Percentiles rank a stretch among this genome's conserved stretches.
These are phyloP conservation scores for Coemansia aciculifera DNA, from an alignment of 192 early-diverging fungal genomes.

Conservation along the genomic window DNA sequence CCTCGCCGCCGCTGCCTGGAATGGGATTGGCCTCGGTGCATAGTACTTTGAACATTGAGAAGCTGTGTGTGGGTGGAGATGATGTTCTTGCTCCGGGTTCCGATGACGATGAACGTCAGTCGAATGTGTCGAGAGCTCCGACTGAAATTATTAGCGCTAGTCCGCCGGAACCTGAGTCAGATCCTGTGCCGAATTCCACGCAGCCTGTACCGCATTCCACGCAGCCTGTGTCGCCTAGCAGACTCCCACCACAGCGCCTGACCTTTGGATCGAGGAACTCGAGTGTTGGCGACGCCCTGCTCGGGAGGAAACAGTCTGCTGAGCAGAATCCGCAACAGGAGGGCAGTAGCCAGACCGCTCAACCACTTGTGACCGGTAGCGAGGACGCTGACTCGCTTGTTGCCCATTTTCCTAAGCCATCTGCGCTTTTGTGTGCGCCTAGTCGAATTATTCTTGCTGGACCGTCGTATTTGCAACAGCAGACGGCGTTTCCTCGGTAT, in stretches of 20 bases:
- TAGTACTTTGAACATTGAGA: neutral
- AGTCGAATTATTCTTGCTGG: constrained; percentile 20
- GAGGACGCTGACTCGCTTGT: neutral
- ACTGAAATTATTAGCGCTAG: neutral
- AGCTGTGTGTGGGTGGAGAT: neutral
- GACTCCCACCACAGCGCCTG: constrained; percentile 10
- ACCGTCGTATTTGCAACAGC: neutral
- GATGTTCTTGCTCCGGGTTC: neutral
- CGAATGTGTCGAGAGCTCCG: neutral
- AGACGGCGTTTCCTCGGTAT: constrained; percentile 8
- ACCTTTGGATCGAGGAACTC: neutral
- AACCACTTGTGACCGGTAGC: neutral
- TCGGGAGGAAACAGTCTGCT: neutral
- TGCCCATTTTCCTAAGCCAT: constrained; percentile 23
- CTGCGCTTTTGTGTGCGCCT: constrained; percentile 37
- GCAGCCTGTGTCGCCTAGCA: constrained; percentile 37
- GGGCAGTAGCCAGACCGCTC: neutral
- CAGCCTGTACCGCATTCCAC: constrained; percentile 15
- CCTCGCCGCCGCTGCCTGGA: neutral
- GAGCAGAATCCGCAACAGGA: neutral
- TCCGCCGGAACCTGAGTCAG: neutral
- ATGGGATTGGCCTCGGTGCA: neutral
- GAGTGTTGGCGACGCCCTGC: neutral
- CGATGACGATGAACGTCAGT: neutral
- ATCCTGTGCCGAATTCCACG: too few species aligned